These are phyloP conservation scores for Russula abietina DNA, from an alignment of 768 basidiomycete genomes.

Conservation along the genomic window DNA sequence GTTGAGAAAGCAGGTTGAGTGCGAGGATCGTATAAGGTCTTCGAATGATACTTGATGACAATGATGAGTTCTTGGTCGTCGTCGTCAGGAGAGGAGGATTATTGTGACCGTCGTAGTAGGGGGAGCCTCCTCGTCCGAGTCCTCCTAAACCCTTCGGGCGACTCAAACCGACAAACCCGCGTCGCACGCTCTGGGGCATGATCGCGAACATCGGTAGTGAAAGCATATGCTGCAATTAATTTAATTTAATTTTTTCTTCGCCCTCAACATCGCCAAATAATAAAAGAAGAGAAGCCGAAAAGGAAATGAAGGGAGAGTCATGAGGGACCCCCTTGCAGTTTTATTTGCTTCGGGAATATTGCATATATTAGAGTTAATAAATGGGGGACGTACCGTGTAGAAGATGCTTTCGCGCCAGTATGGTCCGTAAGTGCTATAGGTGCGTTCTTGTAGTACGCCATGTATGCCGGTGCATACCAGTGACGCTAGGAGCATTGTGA, in stretches of 20 bases:
- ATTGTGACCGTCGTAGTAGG: conserved; percentile 4
- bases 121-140: too few relatives aligned
- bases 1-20: conserved; percentile 65
- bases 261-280: not conserved
- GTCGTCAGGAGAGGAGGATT: conserved; percentile 7
- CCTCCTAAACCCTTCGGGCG: conserved; percentile 4
- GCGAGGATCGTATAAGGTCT: conserved; percentile 51
- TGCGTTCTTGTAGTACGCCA: conserved; percentile 71
- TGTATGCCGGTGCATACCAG: conserved; percentile 61
- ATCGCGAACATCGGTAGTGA: conserved; percentile 74
- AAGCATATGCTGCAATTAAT: conserved; percentile 54
- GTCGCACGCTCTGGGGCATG: conserved; percentile 49
- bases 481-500: conserved; percentile 60
- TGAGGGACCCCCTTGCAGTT: too few relatives aligned
- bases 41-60: conserved; percentile 22
- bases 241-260: not conserved
- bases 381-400: conserved; percentile 57
- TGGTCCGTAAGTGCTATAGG: conserved; percentile 66
- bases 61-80: not conserved
- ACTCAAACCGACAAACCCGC: conserved; percentile 39
- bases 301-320: not conserved
- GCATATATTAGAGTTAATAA: not conserved
- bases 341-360: not conserved
- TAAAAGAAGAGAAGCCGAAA: not conserved
- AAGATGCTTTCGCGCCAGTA: conserved; percentile 82